Evolutionary conservation across 2,329 filamentous ascomycete genomes (phyloP), one percentile per base, ranked within the genome.

Genomic region (Nigrospora oryzae): DNA sequence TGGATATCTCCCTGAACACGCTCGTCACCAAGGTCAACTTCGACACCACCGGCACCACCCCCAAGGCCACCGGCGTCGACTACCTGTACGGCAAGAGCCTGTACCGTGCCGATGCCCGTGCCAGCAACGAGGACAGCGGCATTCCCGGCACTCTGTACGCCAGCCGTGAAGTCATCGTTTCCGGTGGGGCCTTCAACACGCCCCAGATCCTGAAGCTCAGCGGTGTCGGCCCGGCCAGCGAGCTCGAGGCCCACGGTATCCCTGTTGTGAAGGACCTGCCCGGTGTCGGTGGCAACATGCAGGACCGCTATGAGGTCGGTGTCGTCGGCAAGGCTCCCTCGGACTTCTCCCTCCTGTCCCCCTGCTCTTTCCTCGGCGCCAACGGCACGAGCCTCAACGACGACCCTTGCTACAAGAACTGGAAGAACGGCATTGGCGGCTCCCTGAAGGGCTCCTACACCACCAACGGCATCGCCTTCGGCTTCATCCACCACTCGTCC

Each of bases 281-380:
- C 0, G 77, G 75, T 34, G 75, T 82, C 11, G 77, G 77, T 23
- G 68, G 61, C 11, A 79, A 79, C 58, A 63, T 81, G 7, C 67
- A 76, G 55, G 75, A 81, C 53, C 72, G 72, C 38, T 73, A 74
- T 54, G 73, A 58, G 53, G 67, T 73, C 37, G 60, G 63, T 12
- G 59, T 73, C 19, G 55, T 71, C 36, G 71, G 66, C 28, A 62
- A 71, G 36, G 38, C 54, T 4, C 63, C 54, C 4, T 64, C 55
- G 14, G 49, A 61, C 34, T 67, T 66, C 50, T 42, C 47, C 11
- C 48, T 59, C 13, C 53, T 60, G 10, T 45, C 58, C 17, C 57
- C 56, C 23, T 63, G 61, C 44, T 62, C 57, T 1, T 54, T 57
- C 38, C 48, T 51, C 38, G 46, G 45, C 19, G 43, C 46, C 38